Percentiles rank a stretch among this genome's conserved stretches.
Conservation (phyloP, 2,329 filamentous ascomycete species). For the Ilyonectria destructans region DNA sequence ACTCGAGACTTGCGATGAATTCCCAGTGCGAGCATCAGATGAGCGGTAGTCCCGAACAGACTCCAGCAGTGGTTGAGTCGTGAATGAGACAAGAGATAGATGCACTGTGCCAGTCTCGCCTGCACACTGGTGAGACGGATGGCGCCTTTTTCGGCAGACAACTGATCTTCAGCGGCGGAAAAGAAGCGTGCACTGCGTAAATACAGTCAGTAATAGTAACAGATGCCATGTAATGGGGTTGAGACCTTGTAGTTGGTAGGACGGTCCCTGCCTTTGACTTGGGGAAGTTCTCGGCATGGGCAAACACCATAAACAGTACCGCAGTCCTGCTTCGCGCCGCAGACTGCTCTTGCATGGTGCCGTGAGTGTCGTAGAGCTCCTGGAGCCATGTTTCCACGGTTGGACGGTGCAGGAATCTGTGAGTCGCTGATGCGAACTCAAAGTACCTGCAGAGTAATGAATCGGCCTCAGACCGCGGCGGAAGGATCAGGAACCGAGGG, state of each 20-base stretch:
- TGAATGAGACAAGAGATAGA: constrained; percentile 59
- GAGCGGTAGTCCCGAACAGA: constrained; percentile 59
- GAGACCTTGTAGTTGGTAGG: constrained; percentile 23
- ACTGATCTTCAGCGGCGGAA: constrained; percentile 55
- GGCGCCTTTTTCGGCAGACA: constrained; percentile 55
- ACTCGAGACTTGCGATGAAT: constrained; percentile 55
- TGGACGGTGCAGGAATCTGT: constrained; percentile 68
- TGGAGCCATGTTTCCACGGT: constrained; percentile 64
- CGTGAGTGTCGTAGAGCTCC: constrained; percentile 55
- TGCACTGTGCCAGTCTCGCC: constrained; percentile 57
- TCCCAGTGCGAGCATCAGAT: constrained; percentile 57
- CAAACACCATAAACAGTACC: constrained; percentile 66
- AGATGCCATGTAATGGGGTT: too few relatives aligned
- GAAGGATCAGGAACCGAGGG: constrained; percentile 56
- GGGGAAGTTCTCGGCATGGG: constrained; percentile 63
- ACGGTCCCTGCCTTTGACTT: constrained; percentile 39
- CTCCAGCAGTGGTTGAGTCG: constrained; percentile 64
- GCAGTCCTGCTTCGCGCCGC: constrained; percentile 53
- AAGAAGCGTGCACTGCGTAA: constrained; percentile 50
- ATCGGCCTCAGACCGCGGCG: constrained; percentile 53
- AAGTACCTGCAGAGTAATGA: constrained; percentile 66
- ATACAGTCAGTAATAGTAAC: constrained; percentile 5
- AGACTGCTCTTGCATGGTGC: constrained; percentile 41
- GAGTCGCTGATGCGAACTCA: constrained; percentile 70
- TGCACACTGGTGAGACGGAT: constrained; percentile 58